Evolutionary conservation across 306 rosid species (phyloP).

Genomic region (Geum urbanum): DNA sequence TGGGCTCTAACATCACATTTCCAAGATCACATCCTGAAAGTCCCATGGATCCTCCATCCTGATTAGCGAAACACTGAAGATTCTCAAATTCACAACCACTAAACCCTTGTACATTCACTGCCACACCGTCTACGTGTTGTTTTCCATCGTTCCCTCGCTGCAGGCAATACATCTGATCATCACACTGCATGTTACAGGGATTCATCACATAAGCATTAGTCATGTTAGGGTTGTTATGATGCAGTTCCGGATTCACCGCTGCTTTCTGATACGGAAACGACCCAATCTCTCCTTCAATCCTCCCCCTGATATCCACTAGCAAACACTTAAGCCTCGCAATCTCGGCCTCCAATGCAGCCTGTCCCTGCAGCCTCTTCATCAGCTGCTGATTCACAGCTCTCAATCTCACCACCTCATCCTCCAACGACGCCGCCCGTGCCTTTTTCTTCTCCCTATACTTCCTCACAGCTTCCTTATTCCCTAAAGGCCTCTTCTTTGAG

Average conservation of each 20-base stretch:
- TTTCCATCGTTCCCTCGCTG: constrained; percentile 56
- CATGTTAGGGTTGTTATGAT: constrained; percentile 19
- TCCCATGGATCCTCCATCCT: constrained; percentile 55
- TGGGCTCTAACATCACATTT: constrained; percentile 25
- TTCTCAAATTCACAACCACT: constrained; percentile 77
- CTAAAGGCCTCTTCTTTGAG: constrained; percentile 63
- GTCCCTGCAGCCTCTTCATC: constrained; percentile 81
- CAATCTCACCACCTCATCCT: constrained; percentile 81
- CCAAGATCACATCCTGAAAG: constrained; percentile 55
- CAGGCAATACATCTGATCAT: constrained; percentile 71
- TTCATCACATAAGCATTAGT: constrained; percentile 60
- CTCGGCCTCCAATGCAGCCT: constrained; percentile 87
- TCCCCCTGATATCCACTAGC: constrained; percentile 94
- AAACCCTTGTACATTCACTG: constrained; percentile 43
- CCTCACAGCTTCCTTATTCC: constrained; percentile 88
- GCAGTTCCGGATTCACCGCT: constrained; percentile 30
- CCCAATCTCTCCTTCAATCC: constrained; percentile 97
- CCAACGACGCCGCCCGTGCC: constrained; percentile 78
- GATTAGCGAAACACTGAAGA: constrained; percentile 65
- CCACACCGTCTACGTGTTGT: constrained; percentile 34
- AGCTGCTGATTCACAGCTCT: constrained; percentile 77
- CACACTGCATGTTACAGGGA: constrained; percentile 83
- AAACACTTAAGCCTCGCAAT: constrained; percentile 87
- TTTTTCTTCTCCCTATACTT: constrained; percentile 98
- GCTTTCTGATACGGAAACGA: constrained; percentile 81